A percentile compares a stretch with the other conserved stretches of the same genome.
Conservation (phyloP, 768 basidiomycete genomes). For the Atractiella rhizophila region DNA sequence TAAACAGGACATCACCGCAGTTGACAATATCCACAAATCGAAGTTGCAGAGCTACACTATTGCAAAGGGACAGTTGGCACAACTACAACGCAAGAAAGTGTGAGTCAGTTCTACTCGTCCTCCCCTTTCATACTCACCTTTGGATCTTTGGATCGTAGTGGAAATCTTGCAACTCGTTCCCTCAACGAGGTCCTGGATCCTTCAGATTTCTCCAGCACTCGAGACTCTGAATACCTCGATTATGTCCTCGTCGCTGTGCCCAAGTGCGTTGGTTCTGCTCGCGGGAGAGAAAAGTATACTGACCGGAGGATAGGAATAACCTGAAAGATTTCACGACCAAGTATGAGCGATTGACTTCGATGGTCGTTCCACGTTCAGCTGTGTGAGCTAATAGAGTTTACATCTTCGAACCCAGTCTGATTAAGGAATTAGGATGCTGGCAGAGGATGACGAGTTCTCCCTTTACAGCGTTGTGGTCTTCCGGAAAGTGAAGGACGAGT, state of each 20-base stretch:
- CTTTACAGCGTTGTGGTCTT: slow-evolving; percentile 71
- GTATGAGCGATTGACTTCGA: slow-evolving; percentile 62
- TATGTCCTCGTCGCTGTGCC: slow-evolving; percentile 81
- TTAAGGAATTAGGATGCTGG: slow-evolving; percentile 31
- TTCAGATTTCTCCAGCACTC: slow-evolving; percentile 36
- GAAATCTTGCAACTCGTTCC: slow-evolving; percentile 77
- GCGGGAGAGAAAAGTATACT: neutral
- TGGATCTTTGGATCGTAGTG: slow-evolving; percentile 29
- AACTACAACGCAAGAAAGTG: slow-evolving; percentile 88
- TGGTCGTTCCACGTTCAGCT: slow-evolving; percentile 84
- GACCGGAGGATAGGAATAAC: slow-evolving; percentile 31
- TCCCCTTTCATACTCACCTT: neutral
- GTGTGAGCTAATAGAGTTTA: slow-evolving; percentile 28
- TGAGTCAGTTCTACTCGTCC: slow-evolving; percentile 21
- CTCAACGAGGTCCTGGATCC: slow-evolving; percentile 59
- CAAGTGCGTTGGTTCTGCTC: slow-evolving; percentile 32
- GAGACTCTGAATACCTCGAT: slow-evolving; percentile 76
- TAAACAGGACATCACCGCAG: slow-evolving; percentile 74
- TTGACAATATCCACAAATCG: slow-evolving; percentile 78
- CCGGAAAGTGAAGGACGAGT: slow-evolving; percentile 71
- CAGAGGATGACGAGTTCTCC: slow-evolving; percentile 66
- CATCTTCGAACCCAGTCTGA: neutral
- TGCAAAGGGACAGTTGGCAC: slow-evolving; percentile 68
- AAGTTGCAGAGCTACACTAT: slow-evolving; percentile 79
- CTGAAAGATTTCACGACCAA: slow-evolving; percentile 67